phyloP scores from a whole-genome alignment of 495 filamentous ascomycete genomes.

The Neurospora sp. region DNA sequence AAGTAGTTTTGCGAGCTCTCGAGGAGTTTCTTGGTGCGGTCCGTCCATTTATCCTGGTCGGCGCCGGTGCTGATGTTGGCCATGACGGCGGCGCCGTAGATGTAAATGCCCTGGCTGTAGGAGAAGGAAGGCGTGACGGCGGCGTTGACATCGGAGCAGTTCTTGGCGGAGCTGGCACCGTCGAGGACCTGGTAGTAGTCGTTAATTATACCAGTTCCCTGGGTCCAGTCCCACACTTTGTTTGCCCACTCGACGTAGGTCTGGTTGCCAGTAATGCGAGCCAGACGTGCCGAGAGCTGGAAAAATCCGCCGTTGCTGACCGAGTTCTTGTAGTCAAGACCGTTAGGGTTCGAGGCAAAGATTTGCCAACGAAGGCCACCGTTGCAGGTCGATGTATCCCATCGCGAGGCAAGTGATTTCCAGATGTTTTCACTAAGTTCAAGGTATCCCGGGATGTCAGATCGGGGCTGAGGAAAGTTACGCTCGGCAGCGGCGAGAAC shows the following conservation, averaged over 20 bases:
- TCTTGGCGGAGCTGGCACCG: slow-evolving; percentile 35
- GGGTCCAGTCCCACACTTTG: slow-evolving; percentile 61
- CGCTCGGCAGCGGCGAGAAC: slow-evolving; percentile 66
- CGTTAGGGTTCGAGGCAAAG: slow-evolving; percentile 60
- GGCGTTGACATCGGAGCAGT: slow-evolving; percentile 38
- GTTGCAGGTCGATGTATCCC: slow-evolving; percentile 56
- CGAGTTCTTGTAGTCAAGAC: slow-evolving; percentile 62
- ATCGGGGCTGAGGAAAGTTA: slow-evolving; percentile 54
- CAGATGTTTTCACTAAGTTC: slow-evolving; percentile 41
- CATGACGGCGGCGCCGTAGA: slow-evolving; percentile 57
- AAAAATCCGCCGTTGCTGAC: slow-evolving; percentile 63
- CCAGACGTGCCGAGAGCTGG: slow-evolving; percentile 57
- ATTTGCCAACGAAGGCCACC: slow-evolving; percentile 84
- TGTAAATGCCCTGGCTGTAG: slow-evolving; percentile 56
- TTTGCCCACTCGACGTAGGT: slow-evolving; percentile 60
- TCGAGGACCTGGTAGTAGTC: slow-evolving; percentile 43
- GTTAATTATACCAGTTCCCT: slow-evolving; percentile 40
- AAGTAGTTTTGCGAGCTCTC: slow-evolving; percentile 37
- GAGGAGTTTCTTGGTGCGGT: slow-evolving; percentile 41
- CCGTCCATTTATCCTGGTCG: slow-evolving; percentile 31
- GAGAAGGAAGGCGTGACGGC: slow-evolving; percentile 35
- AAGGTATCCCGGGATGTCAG: slow-evolving; percentile 49
- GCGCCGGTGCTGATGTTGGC: slow-evolving; percentile 48
- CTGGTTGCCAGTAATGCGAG: slow-evolving; percentile 52
- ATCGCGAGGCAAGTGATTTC: slow-evolving; percentile 44